A percentile compares a stretch with the other conserved stretches of the same genome.
These are phyloP conservation scores for Microbotryum silenes-acaulis DNA, from an alignment of 1,284 basidiomycete species.

Conservation along the genomic window DNA sequence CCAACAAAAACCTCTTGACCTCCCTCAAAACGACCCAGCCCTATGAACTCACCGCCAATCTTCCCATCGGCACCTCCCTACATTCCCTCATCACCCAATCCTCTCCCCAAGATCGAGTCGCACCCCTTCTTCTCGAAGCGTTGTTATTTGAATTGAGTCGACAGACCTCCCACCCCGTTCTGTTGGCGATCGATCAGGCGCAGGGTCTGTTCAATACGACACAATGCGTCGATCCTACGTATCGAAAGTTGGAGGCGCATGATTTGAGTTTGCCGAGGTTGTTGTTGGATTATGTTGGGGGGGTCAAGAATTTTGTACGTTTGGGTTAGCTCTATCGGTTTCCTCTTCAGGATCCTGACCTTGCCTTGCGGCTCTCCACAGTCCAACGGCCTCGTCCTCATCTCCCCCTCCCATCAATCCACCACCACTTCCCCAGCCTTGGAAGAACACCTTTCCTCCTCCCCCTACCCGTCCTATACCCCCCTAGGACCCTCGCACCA, in stretches of 20 bases:
- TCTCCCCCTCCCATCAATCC: conserved; percentile 37
- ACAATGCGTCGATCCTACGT: conserved; percentile 71
- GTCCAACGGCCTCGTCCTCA: conserved; percentile 36
- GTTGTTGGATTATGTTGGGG: conserved; percentile 66
- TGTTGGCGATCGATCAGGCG: conserved; percentile 79
- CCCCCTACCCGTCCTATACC: conserved; percentile 29
- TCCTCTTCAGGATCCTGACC: background rate
- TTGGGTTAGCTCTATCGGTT: background rate
- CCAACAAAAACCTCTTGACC: conserved; percentile 41
- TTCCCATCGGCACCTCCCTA: conserved; percentile 30
- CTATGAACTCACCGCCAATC: conserved; percentile 60
- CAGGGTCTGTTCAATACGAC: conserved; percentile 69
- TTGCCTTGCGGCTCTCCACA: background rate
- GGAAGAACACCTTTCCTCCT: conserved; percentile 33
- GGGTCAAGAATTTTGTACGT: conserved; percentile 59
- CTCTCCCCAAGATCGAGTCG: no score
- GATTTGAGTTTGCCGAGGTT: conserved; percentile 73
- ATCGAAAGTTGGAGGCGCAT: conserved; percentile 61
- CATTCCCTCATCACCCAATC: background rate
- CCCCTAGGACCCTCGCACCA: conserved; percentile 36
- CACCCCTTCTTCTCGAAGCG: background rate
- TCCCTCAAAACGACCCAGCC: conserved; percentile 29
- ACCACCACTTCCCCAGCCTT: conserved; percentile 21
- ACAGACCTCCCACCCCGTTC: conserved; percentile 49
- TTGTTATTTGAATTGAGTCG: conserved; percentile 31